These are phyloP conservation scores for Clarireedia paspali DNA, from an alignment of 2,329 filamentous ascomycete species.

Conservation along the genomic window DNA sequence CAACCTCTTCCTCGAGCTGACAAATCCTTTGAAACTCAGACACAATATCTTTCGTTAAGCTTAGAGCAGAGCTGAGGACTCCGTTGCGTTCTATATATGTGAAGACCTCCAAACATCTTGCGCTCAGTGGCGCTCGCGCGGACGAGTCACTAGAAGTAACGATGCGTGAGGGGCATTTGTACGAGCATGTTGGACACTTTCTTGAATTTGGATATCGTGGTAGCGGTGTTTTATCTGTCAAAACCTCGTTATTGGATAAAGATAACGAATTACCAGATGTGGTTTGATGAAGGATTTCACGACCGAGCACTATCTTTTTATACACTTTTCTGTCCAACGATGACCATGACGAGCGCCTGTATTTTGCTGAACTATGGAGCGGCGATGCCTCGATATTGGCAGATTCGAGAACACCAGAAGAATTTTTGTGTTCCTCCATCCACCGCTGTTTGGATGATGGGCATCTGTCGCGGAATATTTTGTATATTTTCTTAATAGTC, in stretches of 20 bases:
- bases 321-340: too few species aligned
- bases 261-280: neutral
- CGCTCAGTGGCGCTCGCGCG: neutral
- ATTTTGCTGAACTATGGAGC: too few species aligned
- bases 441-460: neutral
- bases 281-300: neutral
- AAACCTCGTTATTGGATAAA: neutral
- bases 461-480: neutral
- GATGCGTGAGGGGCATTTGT: neutral
- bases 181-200: neutral
- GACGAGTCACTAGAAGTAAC: neutral
- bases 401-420: neutral
- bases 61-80: neutral
- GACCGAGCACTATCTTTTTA: neutral
- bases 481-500: neutral
- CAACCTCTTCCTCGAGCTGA: neutral
- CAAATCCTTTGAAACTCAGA: neutral
- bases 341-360: too few species aligned
- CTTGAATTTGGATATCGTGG: neutral
- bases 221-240: neutral
- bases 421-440: neutral
- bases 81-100: slow-evolving; percentile 2
- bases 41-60: slow-evolving; percentile 2
- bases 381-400: neutral
- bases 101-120: slow-evolving; percentile 5